A percentile compares a stretch with the other conserved stretches of the same genome.
phyloP scores from a whole-genome alignment of 129 eudicot genomes.

The Sambucus nigra region DNA sequence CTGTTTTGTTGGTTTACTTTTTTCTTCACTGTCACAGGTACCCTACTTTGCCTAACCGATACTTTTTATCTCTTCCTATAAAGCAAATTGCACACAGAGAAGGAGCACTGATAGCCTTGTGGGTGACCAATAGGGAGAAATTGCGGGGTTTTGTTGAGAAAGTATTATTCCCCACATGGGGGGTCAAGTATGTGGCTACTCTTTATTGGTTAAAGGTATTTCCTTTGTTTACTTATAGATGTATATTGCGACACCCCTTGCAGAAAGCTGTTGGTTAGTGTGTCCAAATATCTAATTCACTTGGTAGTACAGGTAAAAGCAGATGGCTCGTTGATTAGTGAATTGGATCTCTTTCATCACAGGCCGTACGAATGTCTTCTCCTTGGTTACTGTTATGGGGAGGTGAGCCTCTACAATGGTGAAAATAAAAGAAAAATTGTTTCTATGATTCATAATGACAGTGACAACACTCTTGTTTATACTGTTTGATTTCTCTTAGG shows the following conservation, averaged over 20 bases:
- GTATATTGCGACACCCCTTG: not conserved
- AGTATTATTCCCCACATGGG: conserved; percentile 86
- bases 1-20: not conserved
- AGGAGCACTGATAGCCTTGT: conserved; percentile 80
- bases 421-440: not conserved
- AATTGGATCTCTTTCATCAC: conserved; percentile 87
- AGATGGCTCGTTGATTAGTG: conserved; percentile 75
- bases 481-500: not conserved
- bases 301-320: conserved; percentile 58
- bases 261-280: not conserved
- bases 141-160: conserved; percentile 69
- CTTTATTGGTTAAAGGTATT: conserved; percentile 84
- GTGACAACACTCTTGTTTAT: too few species aligned
- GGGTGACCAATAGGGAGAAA: conserved; percentile 96
- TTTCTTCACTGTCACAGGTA: conserved; percentile 39
- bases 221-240: not conserved
- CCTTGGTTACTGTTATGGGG: conserved; percentile 45
- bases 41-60: conserved; percentile 74
- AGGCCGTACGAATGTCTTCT: conserved; percentile 95
- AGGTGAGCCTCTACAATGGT: conserved; percentile 30
- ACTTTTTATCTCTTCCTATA: conserved; percentile 74
- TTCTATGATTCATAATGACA: not conserved
- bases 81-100: conserved; percentile 46
- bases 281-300: conserved; percentile 8
- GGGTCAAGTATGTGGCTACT: conserved; percentile 66